Evolutionary conservation across 2,329 filamentous ascomycete species (phyloP), one percentile per base, ranked within the genome.

Genomic region (Juglanconis oblonga): DNA sequence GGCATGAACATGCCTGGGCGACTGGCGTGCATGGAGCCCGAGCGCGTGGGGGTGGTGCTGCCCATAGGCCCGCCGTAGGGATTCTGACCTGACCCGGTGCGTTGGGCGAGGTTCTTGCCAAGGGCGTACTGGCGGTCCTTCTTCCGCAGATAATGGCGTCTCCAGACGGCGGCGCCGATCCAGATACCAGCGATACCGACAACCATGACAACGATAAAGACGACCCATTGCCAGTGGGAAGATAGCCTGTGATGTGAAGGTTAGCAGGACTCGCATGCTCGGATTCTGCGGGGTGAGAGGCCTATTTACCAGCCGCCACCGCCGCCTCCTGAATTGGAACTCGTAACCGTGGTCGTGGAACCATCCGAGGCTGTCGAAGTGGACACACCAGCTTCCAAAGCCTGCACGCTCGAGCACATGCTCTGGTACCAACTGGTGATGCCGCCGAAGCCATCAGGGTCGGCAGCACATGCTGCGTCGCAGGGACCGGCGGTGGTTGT

Each of bases 151-250:
- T 93, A 89, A 65, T 88, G 87, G 59, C 87, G 86, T 65, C 91
- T 89, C 76, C 91, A 85, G 72, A 89, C 83, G 69, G 87, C 85
- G 44, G 87, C 88, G 17, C 84, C 80, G 44, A 88, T 75, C 80
- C 88, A 89, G 68, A 91, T 83, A 59, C 79, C 79, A 13, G 81
- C 76, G 63, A 96, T 89, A 56, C 79, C 87, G 62, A 94, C 77
- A 48, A 88, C 81, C 33, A 96, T 80, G 63, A 94, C 77, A 65
- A 92, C 87, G 56, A 95, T 80, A 81, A 95, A 91, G 64, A 94
- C 81, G 50, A 96, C 84, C 91, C 91, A 96, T 77, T 87, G 82
- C 78, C 85, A 91, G 73, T 94, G 90, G 33, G 78, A 81, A 7
- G 82, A 80, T 53, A 90, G 75, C 89, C 89, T 91, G 63, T 29